Conservation (phyloP, 129 eudicot genomes). For the Sambucus nigra region DNA sequence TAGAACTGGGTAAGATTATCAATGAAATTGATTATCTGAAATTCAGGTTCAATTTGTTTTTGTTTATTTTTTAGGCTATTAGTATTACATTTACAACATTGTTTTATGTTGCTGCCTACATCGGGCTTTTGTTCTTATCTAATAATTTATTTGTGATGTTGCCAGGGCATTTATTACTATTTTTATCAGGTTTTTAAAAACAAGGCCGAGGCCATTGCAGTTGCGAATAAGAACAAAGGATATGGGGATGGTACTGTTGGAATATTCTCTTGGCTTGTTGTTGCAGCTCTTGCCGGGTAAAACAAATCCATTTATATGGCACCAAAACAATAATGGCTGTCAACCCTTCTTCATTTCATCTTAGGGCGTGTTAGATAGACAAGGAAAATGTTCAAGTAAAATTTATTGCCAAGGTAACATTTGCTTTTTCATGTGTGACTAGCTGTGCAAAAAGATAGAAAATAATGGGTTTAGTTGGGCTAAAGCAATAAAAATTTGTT, state of each 20-base stretch:
- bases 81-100: too few relatives aligned
- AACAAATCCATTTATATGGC: conserved; percentile 1
- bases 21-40: too few relatives aligned
- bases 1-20: too few relatives aligned
- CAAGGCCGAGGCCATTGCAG: conserved; percentile 87
- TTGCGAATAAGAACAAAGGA: conserved; percentile 54
- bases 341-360: background rate
- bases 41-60: too few relatives aligned
- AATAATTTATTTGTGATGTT: conserved; percentile 21
- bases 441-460: too few relatives aligned
- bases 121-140: background rate
- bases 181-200: conserved; percentile 93
- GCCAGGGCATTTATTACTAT: conserved; percentile 82
- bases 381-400: too few relatives aligned
- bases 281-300: conserved; percentile 98
- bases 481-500: too few relatives aligned
- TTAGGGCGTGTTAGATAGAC: too few relatives aligned
- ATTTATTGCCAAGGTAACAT: too few relatives aligned
- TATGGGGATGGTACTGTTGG: conserved; percentile 88
- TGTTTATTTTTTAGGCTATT: background rate
- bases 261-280: conserved; percentile 84
- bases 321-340: background rate
- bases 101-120: background rate
- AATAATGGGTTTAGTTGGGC: too few relatives aligned
- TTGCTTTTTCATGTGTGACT: too few relatives aligned